Conservation (phyloP, 768 basidiomycete genomes). For the Hortiboletus campestris region DNA sequence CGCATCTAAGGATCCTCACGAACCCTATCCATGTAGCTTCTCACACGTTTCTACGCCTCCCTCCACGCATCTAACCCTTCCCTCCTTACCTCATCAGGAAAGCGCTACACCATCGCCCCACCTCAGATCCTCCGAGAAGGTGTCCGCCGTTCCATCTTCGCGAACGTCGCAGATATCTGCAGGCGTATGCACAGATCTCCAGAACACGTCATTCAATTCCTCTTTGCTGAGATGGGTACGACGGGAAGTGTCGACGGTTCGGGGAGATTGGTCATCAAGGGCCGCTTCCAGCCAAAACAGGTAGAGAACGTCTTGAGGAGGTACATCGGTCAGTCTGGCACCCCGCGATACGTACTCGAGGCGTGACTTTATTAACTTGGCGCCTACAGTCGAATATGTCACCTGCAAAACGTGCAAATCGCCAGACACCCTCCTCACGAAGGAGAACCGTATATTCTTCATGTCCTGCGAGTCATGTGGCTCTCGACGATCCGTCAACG, state of each 20-base stretch:
- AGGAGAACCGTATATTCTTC: slow-evolving; percentile 99
- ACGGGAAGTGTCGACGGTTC: slow-evolving; percentile 93
- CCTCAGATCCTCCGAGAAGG: slow-evolving; percentile 93
- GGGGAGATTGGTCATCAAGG: slow-evolving; percentile 92
- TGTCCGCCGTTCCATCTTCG: slow-evolving; percentile 96
- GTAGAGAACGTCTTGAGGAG: slow-evolving; percentile 95
- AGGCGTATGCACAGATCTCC: slow-evolving; percentile 97
- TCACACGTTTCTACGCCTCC: slow-evolving; percentile 87
- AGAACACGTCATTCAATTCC: slow-evolving; percentile 95
- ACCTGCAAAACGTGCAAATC: slow-evolving; percentile 99
- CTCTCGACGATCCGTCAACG: slow-evolving; percentile 84
- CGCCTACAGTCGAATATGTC: slow-evolving; percentile 83
- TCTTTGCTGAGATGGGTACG: slow-evolving; percentile 98
- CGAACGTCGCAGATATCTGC: slow-evolving; percentile 96
- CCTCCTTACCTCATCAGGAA: slow-evolving; percentile 78
- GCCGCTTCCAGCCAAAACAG: slow-evolving; percentile 97
- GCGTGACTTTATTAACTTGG: not conserved
- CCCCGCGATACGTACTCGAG: not conserved
- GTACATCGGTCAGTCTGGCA: slow-evolving; percentile 77
- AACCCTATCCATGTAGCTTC: slow-evolving; percentile 52
- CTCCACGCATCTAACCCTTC: slow-evolving; percentile 94
- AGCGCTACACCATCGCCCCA: slow-evolving; percentile 96
- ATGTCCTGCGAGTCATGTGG: slow-evolving; percentile 92
- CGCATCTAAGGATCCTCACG: not conserved
- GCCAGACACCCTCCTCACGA: slow-evolving; percentile 91